Evolutionary conservation across 2,329 filamentous ascomycete species (phyloP).

Genomic region (Ophiostoma himal-ulmi): DNA sequence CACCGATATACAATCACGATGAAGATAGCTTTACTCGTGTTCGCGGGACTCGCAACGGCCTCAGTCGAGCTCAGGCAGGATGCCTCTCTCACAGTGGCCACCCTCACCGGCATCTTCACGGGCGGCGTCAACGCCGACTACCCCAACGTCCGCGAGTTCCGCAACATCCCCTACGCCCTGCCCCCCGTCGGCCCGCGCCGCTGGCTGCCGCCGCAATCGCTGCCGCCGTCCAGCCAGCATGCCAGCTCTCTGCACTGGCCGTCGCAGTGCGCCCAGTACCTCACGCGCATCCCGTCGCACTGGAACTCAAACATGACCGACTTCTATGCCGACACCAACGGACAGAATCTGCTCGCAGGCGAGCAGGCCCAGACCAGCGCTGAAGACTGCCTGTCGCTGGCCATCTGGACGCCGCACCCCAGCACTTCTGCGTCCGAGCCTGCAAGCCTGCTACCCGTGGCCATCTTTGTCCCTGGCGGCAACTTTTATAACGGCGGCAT

Average conservation of each 20-base stretch:
- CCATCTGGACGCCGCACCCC: constrained; percentile 32
- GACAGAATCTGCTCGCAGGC: background rate
- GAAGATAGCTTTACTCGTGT: background rate
- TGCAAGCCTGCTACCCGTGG: background rate
- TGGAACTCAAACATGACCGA: constrained; percentile 30
- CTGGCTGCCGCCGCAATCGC: constrained; percentile 27
- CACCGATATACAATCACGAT: background rate
- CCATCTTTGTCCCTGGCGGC: background rate
- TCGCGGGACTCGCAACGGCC: background rate
- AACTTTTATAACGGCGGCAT: constrained; percentile 36
- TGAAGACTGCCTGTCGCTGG: constrained; percentile 38
- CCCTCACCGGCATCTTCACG: constrained; percentile 34
- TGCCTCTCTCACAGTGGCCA: constrained; percentile 28
- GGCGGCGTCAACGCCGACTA: constrained; percentile 33
- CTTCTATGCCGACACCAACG: background rate
- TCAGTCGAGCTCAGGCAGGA: background rate
- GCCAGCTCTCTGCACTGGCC: constrained; percentile 25
- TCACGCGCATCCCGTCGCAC: constrained; percentile 20
- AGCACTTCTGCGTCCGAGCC: constrained; percentile 35
- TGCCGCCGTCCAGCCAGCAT: constrained; percentile 20
- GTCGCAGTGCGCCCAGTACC: constrained; percentile 28
- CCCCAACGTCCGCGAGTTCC: constrained; percentile 35
- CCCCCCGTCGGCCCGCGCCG: constrained; percentile 30
- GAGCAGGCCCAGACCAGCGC: constrained; percentile 32
- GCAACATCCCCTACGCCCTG: constrained; percentile 34